Conservation (phyloP, 2,329 filamentous ascomycete species). For the Fusarium tupiense region DNA sequence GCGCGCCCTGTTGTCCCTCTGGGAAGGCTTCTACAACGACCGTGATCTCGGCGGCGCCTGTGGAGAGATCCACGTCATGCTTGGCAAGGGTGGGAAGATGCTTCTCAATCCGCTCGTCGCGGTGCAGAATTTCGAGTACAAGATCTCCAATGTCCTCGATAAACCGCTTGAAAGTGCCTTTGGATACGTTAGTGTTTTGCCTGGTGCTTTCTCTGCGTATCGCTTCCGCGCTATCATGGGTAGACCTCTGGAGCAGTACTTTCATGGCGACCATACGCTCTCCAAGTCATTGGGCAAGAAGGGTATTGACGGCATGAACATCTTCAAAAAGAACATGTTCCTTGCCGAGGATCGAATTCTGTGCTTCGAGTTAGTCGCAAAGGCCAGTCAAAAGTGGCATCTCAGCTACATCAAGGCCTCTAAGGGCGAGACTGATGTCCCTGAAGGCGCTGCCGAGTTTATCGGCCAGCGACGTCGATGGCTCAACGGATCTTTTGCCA, state of each 20-base stretch:
- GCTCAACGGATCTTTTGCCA: constrained; percentile 40
- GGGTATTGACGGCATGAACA: constrained; percentile 42
- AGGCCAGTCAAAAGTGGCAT: constrained; percentile 41
- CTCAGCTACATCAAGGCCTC: constrained; percentile 41
- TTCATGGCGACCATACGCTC: constrained; percentile 40
- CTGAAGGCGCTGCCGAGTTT: constrained; percentile 38
- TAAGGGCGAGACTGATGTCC: constrained; percentile 41
- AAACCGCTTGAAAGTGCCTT: constrained; percentile 40
- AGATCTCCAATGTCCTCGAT: constrained; percentile 41
- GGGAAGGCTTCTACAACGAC: constrained; percentile 41
- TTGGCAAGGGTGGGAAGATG: constrained; percentile 35
- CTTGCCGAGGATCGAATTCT: constrained; percentile 40
- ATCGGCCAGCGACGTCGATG: constrained; percentile 39
- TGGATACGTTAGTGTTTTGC: constrained; percentile 40
- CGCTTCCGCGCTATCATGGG: constrained; percentile 41
- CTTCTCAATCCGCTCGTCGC: constrained; percentile 41
- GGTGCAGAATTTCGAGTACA: constrained; percentile 41
- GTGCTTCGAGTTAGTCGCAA: constrained; percentile 40
- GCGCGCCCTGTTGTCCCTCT: constrained; percentile 34
- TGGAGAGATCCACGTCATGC: constrained; percentile 41
- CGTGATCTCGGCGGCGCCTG: constrained; percentile 39
- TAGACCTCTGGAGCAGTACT: constrained; percentile 38
- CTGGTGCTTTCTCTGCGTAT: constrained; percentile 40
- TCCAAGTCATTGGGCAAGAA: constrained; percentile 40
- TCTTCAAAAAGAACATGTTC: constrained; percentile 44